phyloP scores from a whole-genome alignment of 208 protist species.

The Leishmania turanica region DNA sequence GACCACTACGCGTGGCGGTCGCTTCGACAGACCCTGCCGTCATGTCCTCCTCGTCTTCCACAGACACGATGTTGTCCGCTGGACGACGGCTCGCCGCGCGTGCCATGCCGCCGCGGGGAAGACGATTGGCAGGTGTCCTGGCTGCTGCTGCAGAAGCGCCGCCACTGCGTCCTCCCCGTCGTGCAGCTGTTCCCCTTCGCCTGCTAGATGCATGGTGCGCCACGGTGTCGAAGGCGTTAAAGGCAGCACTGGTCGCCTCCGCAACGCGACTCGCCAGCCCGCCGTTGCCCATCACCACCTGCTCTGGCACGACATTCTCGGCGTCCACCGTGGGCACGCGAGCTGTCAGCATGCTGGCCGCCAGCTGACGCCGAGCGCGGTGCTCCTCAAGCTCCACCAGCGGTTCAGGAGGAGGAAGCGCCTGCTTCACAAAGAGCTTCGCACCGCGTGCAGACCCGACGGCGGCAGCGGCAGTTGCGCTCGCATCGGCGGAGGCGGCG shows the following conservation, averaged over 20 bases:
- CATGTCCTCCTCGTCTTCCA: not conserved
- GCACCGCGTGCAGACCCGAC: not conserved
- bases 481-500: not conserved
- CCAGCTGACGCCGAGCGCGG: slow-evolving; percentile 22
- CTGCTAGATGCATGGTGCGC: slow-evolving; percentile 38
- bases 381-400: slow-evolving; percentile 44
- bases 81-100: not conserved
- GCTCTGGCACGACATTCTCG: slow-evolving; percentile 47
- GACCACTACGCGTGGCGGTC: not conserved
- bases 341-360: slow-evolving; percentile 32
- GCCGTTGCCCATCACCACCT: slow-evolving; percentile 25
- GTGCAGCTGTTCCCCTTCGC: slow-evolving; percentile 31
- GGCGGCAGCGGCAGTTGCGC: not conserved
- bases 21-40: not conserved
- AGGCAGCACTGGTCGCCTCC: slow-evolving; percentile 14
- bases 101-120: not conserved
- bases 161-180: slow-evolving; percentile 14
- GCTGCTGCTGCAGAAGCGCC: not conserved
- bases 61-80: not conserved
- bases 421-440: slow-evolving; percentile 39
- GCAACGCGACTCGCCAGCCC: slow-evolving; percentile 1
- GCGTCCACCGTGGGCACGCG: slow-evolving; percentile 51
- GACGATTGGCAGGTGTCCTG: not conserved
- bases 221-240: slow-evolving; percentile 68
- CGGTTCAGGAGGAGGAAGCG: slow-evolving; percentile 28